Evolutionary conservation across 1,284 basidiomycete species (phyloP).

Genomic region (Inonotus hispidus): DNA sequence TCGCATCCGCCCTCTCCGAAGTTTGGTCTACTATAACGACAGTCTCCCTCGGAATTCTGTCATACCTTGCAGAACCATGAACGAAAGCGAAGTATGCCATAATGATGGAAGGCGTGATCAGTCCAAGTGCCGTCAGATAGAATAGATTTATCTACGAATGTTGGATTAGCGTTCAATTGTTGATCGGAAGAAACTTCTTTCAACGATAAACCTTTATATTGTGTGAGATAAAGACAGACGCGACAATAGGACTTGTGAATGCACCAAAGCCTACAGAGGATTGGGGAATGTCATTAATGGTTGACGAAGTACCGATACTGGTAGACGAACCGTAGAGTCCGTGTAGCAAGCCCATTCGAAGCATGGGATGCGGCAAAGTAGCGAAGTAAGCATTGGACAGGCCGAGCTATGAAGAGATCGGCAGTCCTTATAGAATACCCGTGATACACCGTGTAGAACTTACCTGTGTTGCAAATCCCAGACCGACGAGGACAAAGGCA

Average conservation of each 20-base stretch:
- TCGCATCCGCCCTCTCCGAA: not conserved
- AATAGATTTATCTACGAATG: constrained; percentile 10
- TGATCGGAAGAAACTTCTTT: not conserved
- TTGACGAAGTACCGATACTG: not conserved
- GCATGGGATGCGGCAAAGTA: constrained; percentile 27
- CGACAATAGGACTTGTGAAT: constrained; percentile 29
- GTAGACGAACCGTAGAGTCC: constrained; percentile 25
- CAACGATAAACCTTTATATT: constrained; percentile 26
- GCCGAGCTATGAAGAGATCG: constrained; percentile 24
- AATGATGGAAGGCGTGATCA: constrained; percentile 12
- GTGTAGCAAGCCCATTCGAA: constrained; percentile 30
- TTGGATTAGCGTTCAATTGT: not conserved
- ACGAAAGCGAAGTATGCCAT: constrained; percentile 14
- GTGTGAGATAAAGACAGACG: constrained; percentile 28
- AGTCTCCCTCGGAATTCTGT: constrained; percentile 10
- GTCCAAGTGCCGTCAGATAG: constrained; percentile 13
- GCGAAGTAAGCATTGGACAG: constrained; percentile 31
- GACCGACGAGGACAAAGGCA: constrained; percentile 29
- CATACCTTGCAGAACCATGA: constrained; percentile 12
- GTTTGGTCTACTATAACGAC: not conserved
- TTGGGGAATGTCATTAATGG: not conserved
- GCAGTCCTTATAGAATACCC: not conserved
- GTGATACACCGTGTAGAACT: not conserved
- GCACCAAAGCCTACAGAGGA: constrained; percentile 23
- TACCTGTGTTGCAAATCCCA: constrained; percentile 30